Base-by-base conservation (phyloP, 2,329 filamentous ascomycete genomes). In the Hypoxylon sp. region DNA sequence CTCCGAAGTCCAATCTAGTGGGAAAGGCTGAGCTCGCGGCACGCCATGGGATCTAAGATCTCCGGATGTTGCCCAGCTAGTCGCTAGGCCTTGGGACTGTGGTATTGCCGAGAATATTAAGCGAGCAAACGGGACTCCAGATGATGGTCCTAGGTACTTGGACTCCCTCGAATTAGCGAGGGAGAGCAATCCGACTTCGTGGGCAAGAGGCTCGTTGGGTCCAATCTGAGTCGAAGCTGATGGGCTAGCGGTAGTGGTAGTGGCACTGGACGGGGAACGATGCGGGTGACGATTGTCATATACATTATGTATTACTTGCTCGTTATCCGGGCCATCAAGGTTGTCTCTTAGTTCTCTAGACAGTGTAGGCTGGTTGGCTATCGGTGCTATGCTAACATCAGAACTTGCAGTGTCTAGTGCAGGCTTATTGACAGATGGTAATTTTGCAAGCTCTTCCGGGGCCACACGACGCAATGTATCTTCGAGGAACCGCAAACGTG, bases 71-170 rank as follows among this genome's bases (percentile, higher is more conserved):
- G 50, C 49, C 55, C 55, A 68, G 32, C 32, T 65, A 2, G 65
- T 61, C 19, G 68, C 50, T 21, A 68, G 43, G 30, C 63, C 70
- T 23, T 69, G 68, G 17, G 65, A 63, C 46, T 65, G 62, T 19
- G 65, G 66, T 32, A 67, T 58, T 34, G 72, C 73, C 9, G 73
- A 71, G 49, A 76, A 74, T 38, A 74, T 68, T 49, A 76, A 62
- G 2, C 74, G 72, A 28, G 72, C 72, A 60, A 75, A 75, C 5
- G 65, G 68, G 34, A 73, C 67, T 21, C 74, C 69, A 2, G 74
- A 75, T 9, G 74, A 76, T 13, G 74, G 66, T n/a, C 74, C 74
- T 43, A 76, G 55, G 28, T 75, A 76, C 52, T 75, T 76, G 4
- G 73, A 67, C 19, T 75, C 74, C 7, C 68, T 70, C 25, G 72